Evolutionary conservation across 768 basidiomycete species (phyloP).

Genomic region (Strobilomyces dryophilus): DNA sequence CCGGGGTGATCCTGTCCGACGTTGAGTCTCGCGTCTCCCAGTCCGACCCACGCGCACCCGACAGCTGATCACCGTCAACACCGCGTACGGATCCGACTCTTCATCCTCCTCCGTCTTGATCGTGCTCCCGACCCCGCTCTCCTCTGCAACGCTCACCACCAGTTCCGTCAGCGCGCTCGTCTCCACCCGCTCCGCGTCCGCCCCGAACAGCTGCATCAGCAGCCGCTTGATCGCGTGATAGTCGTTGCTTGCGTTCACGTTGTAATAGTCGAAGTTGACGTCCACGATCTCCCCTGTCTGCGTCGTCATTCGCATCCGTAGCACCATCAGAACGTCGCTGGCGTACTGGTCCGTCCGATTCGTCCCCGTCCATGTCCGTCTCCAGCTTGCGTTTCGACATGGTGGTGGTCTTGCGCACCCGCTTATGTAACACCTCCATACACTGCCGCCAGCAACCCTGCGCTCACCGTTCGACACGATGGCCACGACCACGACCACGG

Average conservation of each 20-base stretch:
- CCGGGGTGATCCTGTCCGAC: slow-evolving; percentile 60
- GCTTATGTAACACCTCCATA: slow-evolving; percentile 17
- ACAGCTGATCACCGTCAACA: slow-evolving; percentile 81
- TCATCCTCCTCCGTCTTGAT: slow-evolving; percentile 74
- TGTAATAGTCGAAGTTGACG: slow-evolving; percentile 82
- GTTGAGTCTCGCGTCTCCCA: neutral
- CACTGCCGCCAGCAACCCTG: neutral
- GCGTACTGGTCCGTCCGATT: slow-evolving; percentile 39
- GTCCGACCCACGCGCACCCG: slow-evolving; percentile 39
- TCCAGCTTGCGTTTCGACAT: slow-evolving; percentile 62
- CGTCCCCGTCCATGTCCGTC: slow-evolving; percentile 35
- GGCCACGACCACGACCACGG: slow-evolving; percentile 15
- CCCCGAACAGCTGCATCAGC: slow-evolving; percentile 58
- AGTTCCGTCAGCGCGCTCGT: slow-evolving; percentile 76
- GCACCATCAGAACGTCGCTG: neutral
- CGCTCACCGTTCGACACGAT: slow-evolving; percentile 15
- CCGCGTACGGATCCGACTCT: slow-evolving; percentile 72
- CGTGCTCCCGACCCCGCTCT: slow-evolving; percentile 78
- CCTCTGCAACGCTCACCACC: slow-evolving; percentile 66
- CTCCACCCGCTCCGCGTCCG: slow-evolving; percentile 71
- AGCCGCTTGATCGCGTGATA: slow-evolving; percentile 83
- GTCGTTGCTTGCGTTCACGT: slow-evolving; percentile 76
- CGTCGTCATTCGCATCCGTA: slow-evolving; percentile 2
- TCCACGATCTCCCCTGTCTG: slow-evolving; percentile 21
- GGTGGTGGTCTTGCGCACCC: neutral